A percentile compares a stretch with the other conserved stretches of the same genome.
These are phyloP conservation scores for Vitrella brassicaformis DNA, from an alignment of 73 alveolate genomes.

Conservation along the genomic window DNA sequence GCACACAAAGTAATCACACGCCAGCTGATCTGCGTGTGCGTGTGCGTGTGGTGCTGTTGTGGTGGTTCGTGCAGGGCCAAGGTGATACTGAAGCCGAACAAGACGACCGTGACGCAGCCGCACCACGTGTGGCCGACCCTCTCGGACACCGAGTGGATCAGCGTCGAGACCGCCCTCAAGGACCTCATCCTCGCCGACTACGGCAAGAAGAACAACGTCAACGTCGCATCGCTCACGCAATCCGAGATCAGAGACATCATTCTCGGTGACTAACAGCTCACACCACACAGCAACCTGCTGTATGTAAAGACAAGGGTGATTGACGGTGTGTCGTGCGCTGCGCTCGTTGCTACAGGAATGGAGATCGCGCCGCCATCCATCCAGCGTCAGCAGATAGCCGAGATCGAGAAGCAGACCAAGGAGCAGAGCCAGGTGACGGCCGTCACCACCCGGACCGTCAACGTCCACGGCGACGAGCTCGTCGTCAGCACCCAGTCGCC, in stretches of 20 bases:
- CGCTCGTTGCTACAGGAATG: no score
- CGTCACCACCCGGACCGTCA: slow-evolving; percentile 51
- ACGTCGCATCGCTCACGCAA: slow-evolving; percentile 94
- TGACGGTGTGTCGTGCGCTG: no score
- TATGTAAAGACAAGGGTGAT: no score
- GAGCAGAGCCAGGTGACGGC: slow-evolving; percentile 55
- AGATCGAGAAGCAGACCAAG: slow-evolving; percentile 79
- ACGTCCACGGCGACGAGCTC: slow-evolving; percentile 50
- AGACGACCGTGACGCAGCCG: slow-evolving; percentile 87
- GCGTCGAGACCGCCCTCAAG: slow-evolving; percentile 97
- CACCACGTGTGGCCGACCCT: slow-evolving; percentile 99
- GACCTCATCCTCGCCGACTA: slow-evolving; percentile 96
- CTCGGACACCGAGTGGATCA: slow-evolving; percentile 98
- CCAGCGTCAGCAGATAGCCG: slow-evolving; percentile 64
- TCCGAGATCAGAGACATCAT: slow-evolving; percentile 99
- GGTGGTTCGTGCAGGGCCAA: slow-evolving; percentile 59
- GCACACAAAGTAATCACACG: no score
- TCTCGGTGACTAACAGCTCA: no score
- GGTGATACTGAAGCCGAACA: slow-evolving; percentile 92
- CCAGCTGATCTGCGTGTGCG: no score
- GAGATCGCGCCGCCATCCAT: slow-evolving; percentile 95
- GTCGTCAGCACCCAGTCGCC: slow-evolving; percentile 66
- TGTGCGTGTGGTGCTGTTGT: background rate
- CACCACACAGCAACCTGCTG: no score
- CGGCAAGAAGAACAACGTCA: slow-evolving; percentile 97